These are phyloP conservation scores for Hypoxylon fuscum DNA, from an alignment of 495 filamentous ascomycete species.

Conservation along the genomic window DNA sequence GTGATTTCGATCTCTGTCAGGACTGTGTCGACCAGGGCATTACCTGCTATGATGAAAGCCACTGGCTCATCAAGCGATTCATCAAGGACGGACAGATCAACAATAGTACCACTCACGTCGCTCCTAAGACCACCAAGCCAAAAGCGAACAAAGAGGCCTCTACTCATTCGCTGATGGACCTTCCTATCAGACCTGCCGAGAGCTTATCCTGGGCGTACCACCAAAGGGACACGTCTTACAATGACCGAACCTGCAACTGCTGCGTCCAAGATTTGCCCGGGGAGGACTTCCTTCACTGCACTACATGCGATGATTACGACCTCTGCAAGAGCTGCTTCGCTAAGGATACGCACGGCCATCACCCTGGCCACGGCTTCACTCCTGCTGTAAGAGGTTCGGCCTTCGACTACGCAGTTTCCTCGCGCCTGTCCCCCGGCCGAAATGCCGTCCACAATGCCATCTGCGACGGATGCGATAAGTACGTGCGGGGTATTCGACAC, in stretches of 20 bases:
- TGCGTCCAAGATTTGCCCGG: slow-evolving; percentile 83
- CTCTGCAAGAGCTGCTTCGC: slow-evolving; percentile 86
- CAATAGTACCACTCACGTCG: slow-evolving; percentile 84
- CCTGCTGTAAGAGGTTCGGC: slow-evolving; percentile 65
- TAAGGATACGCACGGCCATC: slow-evolving; percentile 84
- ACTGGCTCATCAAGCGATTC: slow-evolving; percentile 94
- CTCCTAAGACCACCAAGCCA: slow-evolving; percentile 61
- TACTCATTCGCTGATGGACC: slow-evolving; percentile 1
- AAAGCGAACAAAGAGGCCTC: slow-evolving; percentile 22
- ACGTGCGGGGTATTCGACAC: slow-evolving; percentile 89
- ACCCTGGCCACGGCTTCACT: slow-evolving; percentile 85
- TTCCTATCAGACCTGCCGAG: slow-evolving; percentile 44
- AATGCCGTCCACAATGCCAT: slow-evolving; percentile 84
- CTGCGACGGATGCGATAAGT: slow-evolving; percentile 94
- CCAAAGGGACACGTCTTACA: slow-evolving; percentile 33
- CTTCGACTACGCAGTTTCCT: slow-evolving; percentile 63
- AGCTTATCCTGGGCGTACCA: not conserved
- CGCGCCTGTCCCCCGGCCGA: slow-evolving; percentile 81
- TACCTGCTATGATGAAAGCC: slow-evolving; percentile 76
- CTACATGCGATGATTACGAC: slow-evolving; percentile 86
- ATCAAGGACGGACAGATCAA: slow-evolving; percentile 80
- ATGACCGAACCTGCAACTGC: slow-evolving; percentile 87
- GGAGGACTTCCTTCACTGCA: slow-evolving; percentile 84
- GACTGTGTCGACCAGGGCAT: slow-evolving; percentile 77
- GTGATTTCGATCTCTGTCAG: slow-evolving; percentile 94